phyloP scores from a whole-genome alignment of 345 rosid species.

The Gossypium arboreum region DNA sequence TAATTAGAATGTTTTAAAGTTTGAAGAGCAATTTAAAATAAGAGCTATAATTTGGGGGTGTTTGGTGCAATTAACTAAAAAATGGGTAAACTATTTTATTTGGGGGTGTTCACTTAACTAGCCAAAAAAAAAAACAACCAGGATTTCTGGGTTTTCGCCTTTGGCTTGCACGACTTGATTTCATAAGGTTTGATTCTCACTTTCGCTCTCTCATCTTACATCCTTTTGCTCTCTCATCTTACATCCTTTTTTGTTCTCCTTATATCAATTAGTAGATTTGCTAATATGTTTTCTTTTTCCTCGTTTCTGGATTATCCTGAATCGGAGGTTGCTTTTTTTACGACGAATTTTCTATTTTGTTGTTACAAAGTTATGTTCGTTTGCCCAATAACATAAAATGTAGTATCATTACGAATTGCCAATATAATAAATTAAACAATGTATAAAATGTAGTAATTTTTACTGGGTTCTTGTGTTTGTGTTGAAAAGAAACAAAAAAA shows the following conservation, averaged over 20 bases:
- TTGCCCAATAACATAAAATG: no score
- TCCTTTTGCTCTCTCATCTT: neutral
- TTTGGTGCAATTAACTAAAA: no score
- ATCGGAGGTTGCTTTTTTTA: no score
- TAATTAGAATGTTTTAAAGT: no score
- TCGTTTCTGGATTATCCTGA: no score
- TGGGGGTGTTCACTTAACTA: conserved; percentile 1
- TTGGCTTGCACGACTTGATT: conserved; percentile 7
- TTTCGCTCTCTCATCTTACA: neutral
- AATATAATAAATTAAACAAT: no score
- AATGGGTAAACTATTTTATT: no score
- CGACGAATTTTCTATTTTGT: no score
- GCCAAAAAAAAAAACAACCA: neutral
- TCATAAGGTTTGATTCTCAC: conserved; percentile 11
- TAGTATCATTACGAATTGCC: neutral
- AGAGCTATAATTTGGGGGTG: no score
- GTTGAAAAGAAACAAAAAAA: neutral
- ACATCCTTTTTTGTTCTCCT: neutral
- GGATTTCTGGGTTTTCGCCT: neutral
- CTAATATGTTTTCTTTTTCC: neutral
- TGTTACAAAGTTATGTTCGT: no score
- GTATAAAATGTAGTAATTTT: neutral
- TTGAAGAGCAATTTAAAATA: no score
- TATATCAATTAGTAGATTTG: neutral
- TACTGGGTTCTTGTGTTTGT: neutral